Percentiles rank a stretch among this genome's conserved stretches.
These are phyloP conservation scores for Fusarium hainanense DNA, from an alignment of 2,329 filamentous ascomycete genomes.

Conservation along the genomic window DNA sequence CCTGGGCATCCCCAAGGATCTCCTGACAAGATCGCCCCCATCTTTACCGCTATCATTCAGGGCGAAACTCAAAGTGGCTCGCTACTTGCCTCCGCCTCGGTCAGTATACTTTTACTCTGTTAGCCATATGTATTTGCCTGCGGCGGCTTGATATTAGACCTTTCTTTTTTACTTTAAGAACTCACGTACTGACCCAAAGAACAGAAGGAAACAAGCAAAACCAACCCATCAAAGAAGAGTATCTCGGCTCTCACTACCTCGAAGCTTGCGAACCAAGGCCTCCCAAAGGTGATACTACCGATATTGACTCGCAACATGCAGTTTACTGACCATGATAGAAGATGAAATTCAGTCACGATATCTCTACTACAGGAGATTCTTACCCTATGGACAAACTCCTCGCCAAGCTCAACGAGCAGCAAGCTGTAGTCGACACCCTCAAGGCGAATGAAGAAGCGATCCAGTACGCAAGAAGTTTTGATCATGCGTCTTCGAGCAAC, in stretches of 20 bases:
- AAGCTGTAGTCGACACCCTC: conserved; percentile 64
- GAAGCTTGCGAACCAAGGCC: conserved; percentile 66
- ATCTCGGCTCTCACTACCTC: conserved; percentile 62
- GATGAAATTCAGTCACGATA: conserved; percentile 61
- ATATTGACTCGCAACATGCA: background rate
- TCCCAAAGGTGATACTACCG: conserved; percentile 59
- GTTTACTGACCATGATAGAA: conserved; percentile 53
- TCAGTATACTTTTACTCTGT: conserved; percentile 33
- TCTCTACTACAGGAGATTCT: conserved; percentile 51
- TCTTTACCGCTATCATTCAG: conserved; percentile 27
- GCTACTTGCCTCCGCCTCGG: conserved; percentile 15
- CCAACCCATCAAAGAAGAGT: conserved; percentile 54
- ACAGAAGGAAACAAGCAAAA: conserved; percentile 38
- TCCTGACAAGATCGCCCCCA: conserved; percentile 41
- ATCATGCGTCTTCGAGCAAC: conserved; percentile 64
- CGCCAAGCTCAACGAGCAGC: conserved; percentile 79
- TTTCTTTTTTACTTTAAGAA: background rate
- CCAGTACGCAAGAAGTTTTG: conserved; percentile 52
- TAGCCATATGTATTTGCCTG: background rate
- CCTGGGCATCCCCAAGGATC: conserved; percentile 45
- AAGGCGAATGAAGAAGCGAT: conserved; percentile 55
- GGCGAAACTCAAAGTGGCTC: conserved; percentile 39
- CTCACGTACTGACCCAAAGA: background rate
- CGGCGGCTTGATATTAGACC: background rate
- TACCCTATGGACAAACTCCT: conserved; percentile 78